Percentiles rank a stretch among this genome's conserved stretches.
These are phyloP conservation scores for Eucalyptus pauciflora DNA, from an alignment of 345 rosid species.

Conservation along the genomic window DNA sequence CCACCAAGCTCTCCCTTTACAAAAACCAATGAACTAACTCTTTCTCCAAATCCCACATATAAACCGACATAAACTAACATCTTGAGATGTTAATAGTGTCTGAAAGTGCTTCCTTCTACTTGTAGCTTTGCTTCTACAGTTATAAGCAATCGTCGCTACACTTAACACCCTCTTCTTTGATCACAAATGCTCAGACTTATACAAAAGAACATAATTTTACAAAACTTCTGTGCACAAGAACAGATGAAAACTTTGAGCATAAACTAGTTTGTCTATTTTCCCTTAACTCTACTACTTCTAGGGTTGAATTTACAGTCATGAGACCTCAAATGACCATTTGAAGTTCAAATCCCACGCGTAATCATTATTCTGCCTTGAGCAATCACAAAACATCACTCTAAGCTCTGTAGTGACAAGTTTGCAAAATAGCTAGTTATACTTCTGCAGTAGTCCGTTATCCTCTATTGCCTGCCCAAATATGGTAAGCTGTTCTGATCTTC, in stretches of 20 bases:
- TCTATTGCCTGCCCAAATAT: neutral
- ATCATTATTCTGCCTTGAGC: neutral
- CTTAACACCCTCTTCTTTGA: neutral
- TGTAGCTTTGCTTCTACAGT: neutral
- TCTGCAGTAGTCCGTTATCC: neutral
- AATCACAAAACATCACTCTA: neutral
- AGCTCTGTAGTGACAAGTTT: neutral
- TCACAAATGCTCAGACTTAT: neutral
- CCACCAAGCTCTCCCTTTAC: neutral
- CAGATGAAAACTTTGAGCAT: neutral
- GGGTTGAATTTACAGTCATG: neutral
- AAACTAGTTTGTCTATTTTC: neutral
- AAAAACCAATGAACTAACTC: neutral
- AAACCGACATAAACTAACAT: neutral
- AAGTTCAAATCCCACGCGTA: neutral
- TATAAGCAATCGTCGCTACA: neutral
- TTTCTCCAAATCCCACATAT: neutral
- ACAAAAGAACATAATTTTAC: neutral
- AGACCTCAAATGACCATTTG: neutral
- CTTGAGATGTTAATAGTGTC: neutral
- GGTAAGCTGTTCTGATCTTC: neutral
- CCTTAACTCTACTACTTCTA: neutral
- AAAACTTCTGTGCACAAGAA: neutral
- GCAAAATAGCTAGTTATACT: neutral
- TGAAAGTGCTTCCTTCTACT: neutral